Conservation (phyloP, 2,329 filamentous ascomycete genomes). For the Grosmannia huntii region DNA sequence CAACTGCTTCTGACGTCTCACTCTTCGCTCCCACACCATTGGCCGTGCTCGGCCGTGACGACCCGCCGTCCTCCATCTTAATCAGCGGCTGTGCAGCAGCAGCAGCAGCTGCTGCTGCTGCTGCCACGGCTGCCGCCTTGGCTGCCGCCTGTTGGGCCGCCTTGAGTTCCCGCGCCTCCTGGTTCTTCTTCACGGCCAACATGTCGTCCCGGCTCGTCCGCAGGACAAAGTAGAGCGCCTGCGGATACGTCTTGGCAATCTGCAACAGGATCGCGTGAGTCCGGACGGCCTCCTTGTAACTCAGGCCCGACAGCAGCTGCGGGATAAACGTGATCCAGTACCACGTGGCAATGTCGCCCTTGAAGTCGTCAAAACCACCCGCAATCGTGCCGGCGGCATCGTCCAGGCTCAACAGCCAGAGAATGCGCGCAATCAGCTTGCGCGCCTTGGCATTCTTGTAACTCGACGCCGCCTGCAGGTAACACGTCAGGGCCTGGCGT, state of each 20-base stretch:
- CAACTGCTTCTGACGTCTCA: not conserved
- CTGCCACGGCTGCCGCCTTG: not conserved
- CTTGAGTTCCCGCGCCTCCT: slow-evolving; percentile 60
- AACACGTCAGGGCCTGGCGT: slow-evolving; percentile 86
- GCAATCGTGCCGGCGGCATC: slow-evolving; percentile 75
- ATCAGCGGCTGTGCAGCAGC: not conserved
- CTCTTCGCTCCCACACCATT: slow-evolving; percentile 21
- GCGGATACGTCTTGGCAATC: slow-evolving; percentile 91
- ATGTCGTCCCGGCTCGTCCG: slow-evolving; percentile 91
- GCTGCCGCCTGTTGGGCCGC: slow-evolving; percentile 10
- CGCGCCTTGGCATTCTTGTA: slow-evolving; percentile 96
- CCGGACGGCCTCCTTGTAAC: slow-evolving; percentile 79
- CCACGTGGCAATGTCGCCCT: slow-evolving; percentile 95
- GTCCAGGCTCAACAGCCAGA: slow-evolving; percentile 92
- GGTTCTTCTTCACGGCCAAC: slow-evolving; percentile 77
- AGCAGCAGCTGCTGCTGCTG: not conserved
- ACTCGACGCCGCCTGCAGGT: slow-evolving; percentile 86
- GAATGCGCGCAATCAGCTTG: slow-evolving; percentile 81
- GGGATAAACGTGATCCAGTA: slow-evolving; percentile 99
- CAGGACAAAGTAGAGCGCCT: slow-evolving; percentile 90
- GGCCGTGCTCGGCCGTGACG: slow-evolving; percentile 37
- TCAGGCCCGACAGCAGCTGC: slow-evolving; percentile 82
- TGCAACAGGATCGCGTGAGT: slow-evolving; percentile 79
- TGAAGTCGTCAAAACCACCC: slow-evolving; percentile 85
- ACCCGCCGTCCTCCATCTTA: slow-evolving; percentile 9